Base-by-base conservation (phyloP, 768 basidiomycete genomes). In the Psilocybe tampanensis region DNA sequence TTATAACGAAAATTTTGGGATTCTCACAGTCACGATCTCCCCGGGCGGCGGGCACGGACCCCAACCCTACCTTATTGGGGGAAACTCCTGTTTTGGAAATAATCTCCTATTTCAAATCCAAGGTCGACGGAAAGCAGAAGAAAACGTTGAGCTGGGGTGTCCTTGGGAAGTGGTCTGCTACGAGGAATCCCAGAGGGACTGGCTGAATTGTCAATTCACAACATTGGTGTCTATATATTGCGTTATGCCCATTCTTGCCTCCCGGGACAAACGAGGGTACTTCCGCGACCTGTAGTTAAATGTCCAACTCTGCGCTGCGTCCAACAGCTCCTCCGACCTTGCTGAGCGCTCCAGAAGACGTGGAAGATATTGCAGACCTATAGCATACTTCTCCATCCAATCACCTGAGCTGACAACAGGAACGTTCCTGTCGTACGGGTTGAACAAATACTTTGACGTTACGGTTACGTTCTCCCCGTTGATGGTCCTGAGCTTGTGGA, bases 11-110 rank as follows among this genome's bases (percentile, higher is more conserved):
- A 45, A 39, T 32, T 48, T 17, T 18, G 29, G 33, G 18, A 19
- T 44, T 54, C 58, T 2, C 58, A 55, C 58, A 53, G 71, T 76
- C 62, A 70, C 57, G 58, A 5, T 22, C 12, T 23, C 4, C 13
- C n/a, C n/a, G n/a, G n/a, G n/a, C n/a, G n/a, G n/a, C n/a, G 13
- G 12, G 19, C 44, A 45, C 44, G 44, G 44, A 26, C 44, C 44
- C 29, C 29, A 9, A 29, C 29, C n/a, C n/a, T n/a, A 15, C 33
- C 8, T 15, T 34, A 15, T 8, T 34, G 8, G 33, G 33, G 33
- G 33, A 15, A 15, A 13, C 3, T 39, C 36, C n/a, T 8, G 6
- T 15, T 39, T 39, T 39, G 36, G 36, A 39, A 29, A 29, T 29
- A 29, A 29, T 29, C 29, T 29, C 29, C 29, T 29, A 29, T 29